Evolutionary conservation across 2,329 filamentous ascomycete genomes (phyloP).

Genomic region (Neopestalotiopsis sp.): DNA sequence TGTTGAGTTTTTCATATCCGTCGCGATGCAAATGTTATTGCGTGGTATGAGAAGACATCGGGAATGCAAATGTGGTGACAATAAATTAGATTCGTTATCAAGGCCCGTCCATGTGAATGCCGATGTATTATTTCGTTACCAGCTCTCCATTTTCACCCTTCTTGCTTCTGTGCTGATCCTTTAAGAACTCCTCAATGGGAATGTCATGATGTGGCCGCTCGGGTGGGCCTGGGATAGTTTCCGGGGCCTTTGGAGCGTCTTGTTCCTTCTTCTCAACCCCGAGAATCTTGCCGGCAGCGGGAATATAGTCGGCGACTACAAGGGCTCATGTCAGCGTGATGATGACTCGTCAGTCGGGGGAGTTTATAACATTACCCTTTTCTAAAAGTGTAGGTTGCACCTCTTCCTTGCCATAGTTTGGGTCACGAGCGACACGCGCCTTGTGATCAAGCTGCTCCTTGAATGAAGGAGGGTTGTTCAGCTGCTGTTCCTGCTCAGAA

Average conservation of each 20-base stretch:
- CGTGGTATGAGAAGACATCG: no score
- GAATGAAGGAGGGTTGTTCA: slow-evolving; percentile 31
- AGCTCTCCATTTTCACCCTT: slow-evolving; percentile 23
- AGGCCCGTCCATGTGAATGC: neutral
- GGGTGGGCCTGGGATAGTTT: slow-evolving; percentile 42
- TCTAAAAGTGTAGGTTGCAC: slow-evolving; percentile 44
- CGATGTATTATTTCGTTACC: neutral
- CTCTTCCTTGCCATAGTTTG: slow-evolving; percentile 28
- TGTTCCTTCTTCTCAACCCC: slow-evolving; percentile 38
- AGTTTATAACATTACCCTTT: slow-evolving; percentile 42
- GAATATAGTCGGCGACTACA: slow-evolving; percentile 50
- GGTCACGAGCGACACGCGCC: slow-evolving; percentile 41
- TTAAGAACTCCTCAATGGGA: slow-evolving; percentile 58
- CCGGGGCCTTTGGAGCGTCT: slow-evolving; percentile 24
- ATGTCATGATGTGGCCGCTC: slow-evolving; percentile 51
- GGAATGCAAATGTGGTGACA: no score
- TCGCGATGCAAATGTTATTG: no score
- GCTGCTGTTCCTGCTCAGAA: slow-evolving; percentile 4
- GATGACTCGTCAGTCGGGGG: neutral
- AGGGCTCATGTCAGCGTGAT: neutral
- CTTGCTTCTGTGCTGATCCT: slow-evolving; percentile 58
- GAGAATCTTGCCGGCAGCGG: slow-evolving; percentile 47
- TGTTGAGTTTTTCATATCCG: no score
- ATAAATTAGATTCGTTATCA: neutral
- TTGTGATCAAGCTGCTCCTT: slow-evolving; percentile 52